Conservation (phyloP, 306 rosid species). For the Pterocarpus macrocarpus region DNA sequence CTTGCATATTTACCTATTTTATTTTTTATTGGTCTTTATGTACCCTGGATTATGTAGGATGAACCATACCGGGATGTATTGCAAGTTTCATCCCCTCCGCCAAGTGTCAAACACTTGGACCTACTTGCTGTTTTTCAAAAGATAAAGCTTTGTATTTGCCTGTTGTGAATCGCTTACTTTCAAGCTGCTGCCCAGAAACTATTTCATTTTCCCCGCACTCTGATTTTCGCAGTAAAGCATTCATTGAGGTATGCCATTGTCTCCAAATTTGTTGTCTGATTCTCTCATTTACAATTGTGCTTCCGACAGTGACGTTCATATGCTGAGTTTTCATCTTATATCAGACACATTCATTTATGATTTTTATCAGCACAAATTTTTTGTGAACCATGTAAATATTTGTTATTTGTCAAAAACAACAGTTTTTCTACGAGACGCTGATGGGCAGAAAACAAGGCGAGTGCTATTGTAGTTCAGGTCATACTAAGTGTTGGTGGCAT, state of each 20-base stretch:
- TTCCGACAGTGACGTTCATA: not conserved
- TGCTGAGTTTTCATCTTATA: not conserved
- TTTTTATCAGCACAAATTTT: not conserved
- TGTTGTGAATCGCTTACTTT: slow-evolving; percentile 25
- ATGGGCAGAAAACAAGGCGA: not conserved
- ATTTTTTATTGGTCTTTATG: not conserved
- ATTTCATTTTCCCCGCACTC: not conserved
- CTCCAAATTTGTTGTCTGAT: not conserved
- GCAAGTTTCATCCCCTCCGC: slow-evolving; percentile 24
- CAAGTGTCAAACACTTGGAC: slow-evolving; percentile 37
- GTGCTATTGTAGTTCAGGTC: slow-evolving; percentile 25
- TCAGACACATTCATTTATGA: not conserved
- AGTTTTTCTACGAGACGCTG: slow-evolving; percentile 38
- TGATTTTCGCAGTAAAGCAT: not conserved
- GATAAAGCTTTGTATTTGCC: not conserved
- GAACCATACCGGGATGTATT: not conserved
- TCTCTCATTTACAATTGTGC: not conserved
- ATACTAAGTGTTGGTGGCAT: slow-evolving; percentile 48
- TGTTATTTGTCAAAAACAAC: not conserved
- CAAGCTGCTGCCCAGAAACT: slow-evolving; percentile 20
- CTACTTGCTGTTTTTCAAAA: not conserved
- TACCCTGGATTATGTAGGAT: slow-evolving; percentile 30
- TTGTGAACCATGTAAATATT: not conserved
- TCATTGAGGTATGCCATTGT: slow-evolving; percentile 38
- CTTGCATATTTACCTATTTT: not conserved